Conservation (phyloP, 1,284 basidiomycete species). For the Phellinidium pouzarii region DNA sequence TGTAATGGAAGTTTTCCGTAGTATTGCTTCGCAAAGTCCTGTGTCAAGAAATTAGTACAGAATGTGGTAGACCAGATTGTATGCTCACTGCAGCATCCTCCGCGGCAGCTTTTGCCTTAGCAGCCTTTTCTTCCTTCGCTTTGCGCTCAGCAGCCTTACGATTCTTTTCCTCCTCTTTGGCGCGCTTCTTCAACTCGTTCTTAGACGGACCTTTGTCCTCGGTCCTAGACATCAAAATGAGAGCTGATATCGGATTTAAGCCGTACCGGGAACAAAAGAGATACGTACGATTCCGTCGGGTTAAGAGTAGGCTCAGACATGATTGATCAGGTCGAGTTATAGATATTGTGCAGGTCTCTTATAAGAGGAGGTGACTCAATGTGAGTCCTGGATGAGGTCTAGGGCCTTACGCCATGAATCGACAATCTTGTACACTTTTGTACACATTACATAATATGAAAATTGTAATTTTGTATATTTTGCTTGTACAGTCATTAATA, state of each 20-base stretch:
- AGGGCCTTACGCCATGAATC: too few species aligned
- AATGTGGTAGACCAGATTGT: background rate
- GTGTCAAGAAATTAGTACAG: background rate
- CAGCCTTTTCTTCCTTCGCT: conserved; percentile 74
- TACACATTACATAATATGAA: too few species aligned
- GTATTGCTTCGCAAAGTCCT: conserved; percentile 83
- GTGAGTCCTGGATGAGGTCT: too few species aligned
- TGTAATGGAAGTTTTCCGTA: conserved; percentile 91
- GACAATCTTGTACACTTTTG: too few species aligned
- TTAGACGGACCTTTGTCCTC: conserved; percentile 58
- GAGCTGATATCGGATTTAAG: background rate
- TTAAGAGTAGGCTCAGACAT: background rate
- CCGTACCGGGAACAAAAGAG: background rate
- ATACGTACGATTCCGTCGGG: background rate
- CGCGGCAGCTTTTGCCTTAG: conserved; percentile 62
- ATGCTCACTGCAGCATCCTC: conserved; percentile 15
- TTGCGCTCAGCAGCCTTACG: conserved; percentile 83
- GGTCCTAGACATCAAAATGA: background rate
- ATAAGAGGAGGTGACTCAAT: background rate
- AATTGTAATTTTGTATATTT: too few species aligned
- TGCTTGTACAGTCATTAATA: too few species aligned
- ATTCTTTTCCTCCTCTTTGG: conserved; percentile 90
- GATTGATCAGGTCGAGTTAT: background rate
- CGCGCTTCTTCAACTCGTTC: conserved; percentile 88
- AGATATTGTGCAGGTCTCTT: background rate